phyloP scores from a whole-genome alignment of 345 rosid species.

The Gossypium raimondii region DNA sequence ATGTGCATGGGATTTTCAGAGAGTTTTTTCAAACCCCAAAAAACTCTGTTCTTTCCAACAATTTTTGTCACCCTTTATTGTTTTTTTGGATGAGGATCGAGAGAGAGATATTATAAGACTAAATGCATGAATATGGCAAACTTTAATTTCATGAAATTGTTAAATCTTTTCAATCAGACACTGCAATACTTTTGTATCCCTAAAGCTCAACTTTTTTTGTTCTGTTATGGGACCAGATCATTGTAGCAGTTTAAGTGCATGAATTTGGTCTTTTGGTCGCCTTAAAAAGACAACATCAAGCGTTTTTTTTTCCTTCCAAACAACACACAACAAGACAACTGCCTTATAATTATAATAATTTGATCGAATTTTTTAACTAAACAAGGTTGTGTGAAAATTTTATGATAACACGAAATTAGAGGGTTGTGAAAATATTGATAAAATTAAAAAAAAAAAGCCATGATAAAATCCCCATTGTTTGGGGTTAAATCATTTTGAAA shows the following conservation, averaged over 20 bases:
- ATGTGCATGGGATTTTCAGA: background rate
- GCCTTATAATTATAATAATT: background rate
- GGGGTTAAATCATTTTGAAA: constrained; percentile 20
- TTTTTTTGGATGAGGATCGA: background rate
- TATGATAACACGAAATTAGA: too few species aligned
- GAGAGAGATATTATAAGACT: background rate
- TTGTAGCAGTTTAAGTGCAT: constrained; percentile 3
- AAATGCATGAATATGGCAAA: constrained; percentile 11
- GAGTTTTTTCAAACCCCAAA: background rate
- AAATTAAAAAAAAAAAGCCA: background rate
- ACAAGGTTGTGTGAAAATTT: too few species aligned
- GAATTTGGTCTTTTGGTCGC: constrained; percentile 11
- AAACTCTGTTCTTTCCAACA: background rate
- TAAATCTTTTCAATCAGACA: constrained; percentile 4
- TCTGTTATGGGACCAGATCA: background rate
- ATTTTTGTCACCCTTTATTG: background rate
- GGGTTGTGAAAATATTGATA: background rate
- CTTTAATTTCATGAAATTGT: background rate
- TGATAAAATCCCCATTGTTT: constrained; percentile 1
- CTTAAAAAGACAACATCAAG: background rate
- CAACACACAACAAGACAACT: background rate
- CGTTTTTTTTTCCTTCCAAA: background rate
- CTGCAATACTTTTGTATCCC: background rate
- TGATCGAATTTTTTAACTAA: too few species aligned
- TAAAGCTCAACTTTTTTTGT: constrained; percentile 1